These are phyloP conservation scores for Tetracladium setigerum DNA, from an alignment of 495 filamentous ascomycete species.

Conservation along the genomic window DNA sequence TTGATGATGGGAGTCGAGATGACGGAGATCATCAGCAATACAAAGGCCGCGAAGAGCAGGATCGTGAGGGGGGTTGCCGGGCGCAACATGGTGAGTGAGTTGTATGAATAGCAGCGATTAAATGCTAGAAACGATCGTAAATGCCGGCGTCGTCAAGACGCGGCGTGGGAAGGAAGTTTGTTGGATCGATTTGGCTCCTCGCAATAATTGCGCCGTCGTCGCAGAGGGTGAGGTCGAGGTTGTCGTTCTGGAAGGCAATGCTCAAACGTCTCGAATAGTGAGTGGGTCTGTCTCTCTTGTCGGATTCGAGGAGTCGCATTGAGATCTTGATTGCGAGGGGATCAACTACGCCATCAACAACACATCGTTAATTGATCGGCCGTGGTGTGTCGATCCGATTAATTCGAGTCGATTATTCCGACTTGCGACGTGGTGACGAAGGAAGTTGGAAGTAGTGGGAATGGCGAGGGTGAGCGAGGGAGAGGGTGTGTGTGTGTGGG, in stretches of 20 bases:
- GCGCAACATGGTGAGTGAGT: slow-evolving; percentile 51
- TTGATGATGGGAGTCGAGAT: slow-evolving; percentile 90
- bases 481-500: no score
- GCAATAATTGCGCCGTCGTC: no score
- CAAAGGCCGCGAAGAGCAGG: slow-evolving; percentile 80
- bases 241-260: not conserved
- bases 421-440: no score
- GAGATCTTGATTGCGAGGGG: not conserved
- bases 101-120: not conserved
- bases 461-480: no score
- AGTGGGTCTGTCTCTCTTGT: not conserved
- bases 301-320: slow-evolving; percentile 9
- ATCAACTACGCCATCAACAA: no score
- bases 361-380: no score
- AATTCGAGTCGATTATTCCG: no score
- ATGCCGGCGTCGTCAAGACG: slow-evolving; percentile 23
- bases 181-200: no score
- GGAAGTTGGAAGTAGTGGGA: no score
- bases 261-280: no score
- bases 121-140: slow-evolving; percentile 9
- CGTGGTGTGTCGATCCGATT: no score
- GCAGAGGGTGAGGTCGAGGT: not conserved
- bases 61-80: slow-evolving; percentile 89
- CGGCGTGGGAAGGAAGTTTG: slow-evolving; percentile 6
- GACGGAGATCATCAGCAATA: slow-evolving; percentile 75